These are phyloP conservation scores for Colletotrichum acutatum DNA, from an alignment of 2,329 filamentous ascomycete species.

Conservation along the genomic window DNA sequence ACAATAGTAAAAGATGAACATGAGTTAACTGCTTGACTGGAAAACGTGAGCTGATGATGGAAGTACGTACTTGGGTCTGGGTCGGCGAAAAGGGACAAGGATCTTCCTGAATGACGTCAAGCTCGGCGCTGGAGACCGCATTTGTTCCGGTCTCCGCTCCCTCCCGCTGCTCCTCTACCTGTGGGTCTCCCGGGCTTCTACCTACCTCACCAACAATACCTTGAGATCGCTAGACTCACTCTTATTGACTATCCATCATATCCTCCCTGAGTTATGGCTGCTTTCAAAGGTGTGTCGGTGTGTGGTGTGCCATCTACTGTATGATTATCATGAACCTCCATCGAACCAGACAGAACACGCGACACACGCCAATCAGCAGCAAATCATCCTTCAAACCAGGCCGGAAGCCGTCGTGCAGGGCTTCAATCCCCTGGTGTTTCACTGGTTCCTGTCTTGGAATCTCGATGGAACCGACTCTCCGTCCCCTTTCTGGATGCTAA, in stretches of 20 bases:
- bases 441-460: neutral
- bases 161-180: neutral
- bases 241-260: neutral
- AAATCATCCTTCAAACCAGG: neutral
- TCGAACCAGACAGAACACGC: slow-evolving; percentile 3
- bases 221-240: neutral
- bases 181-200: neutral
- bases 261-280: neutral
- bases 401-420: neutral
- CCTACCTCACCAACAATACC: neutral
- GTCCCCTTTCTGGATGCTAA: neutral
- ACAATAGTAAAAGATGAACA: neutral
- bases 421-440: slow-evolving; percentile 3
- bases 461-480: slow-evolving; percentile 22
- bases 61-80: neutral
- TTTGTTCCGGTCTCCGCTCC: slow-evolving; percentile 12
- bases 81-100: neutral
- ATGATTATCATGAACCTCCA: neutral
- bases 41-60: neutral
- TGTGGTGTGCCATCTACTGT: neutral
- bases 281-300: slow-evolving; percentile 14
- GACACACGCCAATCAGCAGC: neutral
- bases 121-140: slow-evolving; percentile 7
- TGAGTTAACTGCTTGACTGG: too few species aligned
- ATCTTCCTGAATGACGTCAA: slow-evolving; percentile 24